Evolutionary conservation across 352 stramenopile genomes (phyloP).

Genomic region (Phytopythium cucurbitacearum): DNA sequence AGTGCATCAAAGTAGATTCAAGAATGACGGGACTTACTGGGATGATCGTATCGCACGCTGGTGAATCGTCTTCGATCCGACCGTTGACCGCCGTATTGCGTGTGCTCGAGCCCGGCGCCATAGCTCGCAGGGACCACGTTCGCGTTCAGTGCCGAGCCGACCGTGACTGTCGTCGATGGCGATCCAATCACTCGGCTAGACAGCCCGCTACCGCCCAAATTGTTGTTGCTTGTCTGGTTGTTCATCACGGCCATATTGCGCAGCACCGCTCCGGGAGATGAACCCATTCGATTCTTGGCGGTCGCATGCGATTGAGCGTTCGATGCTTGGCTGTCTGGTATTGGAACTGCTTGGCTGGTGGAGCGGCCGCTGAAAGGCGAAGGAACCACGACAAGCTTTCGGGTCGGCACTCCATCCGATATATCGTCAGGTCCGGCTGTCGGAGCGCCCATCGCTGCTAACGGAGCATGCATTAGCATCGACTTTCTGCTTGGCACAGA

Average conservation of each 20-base stretch:
- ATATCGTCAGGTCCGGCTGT: too few species aligned
- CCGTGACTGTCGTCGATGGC: slow-evolving; percentile 34
- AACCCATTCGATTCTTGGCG: slow-evolving; percentile 29
- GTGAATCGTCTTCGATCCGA: slow-evolving; percentile 39
- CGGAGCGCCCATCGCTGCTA: too few species aligned
- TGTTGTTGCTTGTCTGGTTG: slow-evolving; percentile 17
- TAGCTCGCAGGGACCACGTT: slow-evolving; percentile 14
- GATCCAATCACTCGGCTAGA: neutral
- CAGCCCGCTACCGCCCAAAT: slow-evolving; percentile 1
- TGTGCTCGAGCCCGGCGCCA: slow-evolving; percentile 18
- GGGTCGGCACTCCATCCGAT: too few species aligned
- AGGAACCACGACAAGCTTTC: too few species aligned
- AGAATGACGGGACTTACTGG: slow-evolving; percentile 21
- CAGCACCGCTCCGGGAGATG: slow-evolving; percentile 11
- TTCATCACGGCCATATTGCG: slow-evolving; percentile 12
- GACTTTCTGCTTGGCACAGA: too few species aligned
- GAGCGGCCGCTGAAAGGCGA: neutral
- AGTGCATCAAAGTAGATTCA: neutral
- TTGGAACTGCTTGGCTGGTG: slow-evolving; percentile 16
- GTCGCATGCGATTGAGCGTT: slow-evolving; percentile 47
- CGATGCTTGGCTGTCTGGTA: slow-evolving; percentile 28
- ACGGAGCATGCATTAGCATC: too few species aligned
- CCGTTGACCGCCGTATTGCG: slow-evolving; percentile 30
- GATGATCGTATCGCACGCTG: slow-evolving; percentile 57
- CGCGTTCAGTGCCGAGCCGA: slow-evolving; percentile 34